Evolutionary conservation across 805 yeast species (phyloP), one percentile per base, ranked within the genome.

Genomic region (Kazachstania taianensis): DNA sequence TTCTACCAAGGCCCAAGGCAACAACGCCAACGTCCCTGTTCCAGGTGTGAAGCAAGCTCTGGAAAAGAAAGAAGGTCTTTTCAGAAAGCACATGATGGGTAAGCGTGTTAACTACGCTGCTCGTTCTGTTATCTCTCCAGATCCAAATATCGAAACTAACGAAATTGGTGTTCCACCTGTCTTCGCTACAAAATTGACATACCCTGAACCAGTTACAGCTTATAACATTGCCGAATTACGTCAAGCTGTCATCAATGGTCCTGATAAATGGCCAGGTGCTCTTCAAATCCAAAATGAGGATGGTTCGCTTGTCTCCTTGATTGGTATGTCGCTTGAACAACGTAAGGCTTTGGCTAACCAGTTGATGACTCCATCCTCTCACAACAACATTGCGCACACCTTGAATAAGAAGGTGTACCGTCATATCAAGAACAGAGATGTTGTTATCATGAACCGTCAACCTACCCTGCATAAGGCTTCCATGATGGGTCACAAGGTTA

Each of bases 31-130:
- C 33, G 51, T 52, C 23, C 87, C 96, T 18, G 72, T 75, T 27
- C 99, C 99, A 2, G 99, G 99, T 67, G 76, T 92, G 52, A 92
- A 92, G 59, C 98, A 92, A 68, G 94, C 95, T 8, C 69, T 92
- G 54, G 99, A 92, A 63, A 89, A 92, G 77, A 92, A 92, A 60
- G 99, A 92, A 64, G 99, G 99, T 58, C 69, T 89, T 45, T 92
- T 92, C 70, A 77, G 99, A 69, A 92, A 89, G 59, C 95, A 92
- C 57, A 92, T 92, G 98, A 92, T 92, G 99, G 99, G 99, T 59
- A 92, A 92, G 70, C 86, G 99, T 69, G 99, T 92, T 41, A 94
- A 92, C 61, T 89, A 84, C 55, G 96, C 97, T 36, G 98, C 98
- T 35, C 85, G 99, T 65, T 89, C 98, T 7, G 99, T 92, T 52